Evolutionary conservation across 164 flowering plant genomes (phyloP).

Genomic region (Echeveria elegans): DNA sequence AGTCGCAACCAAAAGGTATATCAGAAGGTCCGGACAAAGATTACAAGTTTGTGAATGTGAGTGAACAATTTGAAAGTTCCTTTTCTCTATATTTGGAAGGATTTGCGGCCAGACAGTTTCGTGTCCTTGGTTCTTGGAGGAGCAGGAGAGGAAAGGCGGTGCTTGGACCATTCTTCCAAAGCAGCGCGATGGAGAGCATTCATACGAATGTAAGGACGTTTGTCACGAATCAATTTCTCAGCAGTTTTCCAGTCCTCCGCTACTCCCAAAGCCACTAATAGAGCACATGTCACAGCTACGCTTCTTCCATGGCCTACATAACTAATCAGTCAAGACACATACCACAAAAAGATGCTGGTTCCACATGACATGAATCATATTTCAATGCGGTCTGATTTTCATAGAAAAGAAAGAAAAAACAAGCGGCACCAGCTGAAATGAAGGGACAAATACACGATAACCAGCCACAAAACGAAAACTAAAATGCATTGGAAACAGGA

Average conservation of each 20-base stretch:
- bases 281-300: slow-evolving; percentile 76
- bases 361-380: neutral
- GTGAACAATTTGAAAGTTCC: neutral
- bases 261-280: slow-evolving; percentile 65
- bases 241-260: slow-evolving; percentile 83
- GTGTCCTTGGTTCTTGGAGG: slow-evolving; percentile 4
- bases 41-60: neutral
- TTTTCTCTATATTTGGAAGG: neutral
- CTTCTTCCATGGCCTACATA: slow-evolving; percentile 85
- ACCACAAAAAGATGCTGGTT: neutral
- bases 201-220: slow-evolving; percentile 60
- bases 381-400: neutral
- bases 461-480: neutral
- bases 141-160: slow-evolving; percentile 33
- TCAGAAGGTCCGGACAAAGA: neutral
- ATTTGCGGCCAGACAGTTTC: neutral
- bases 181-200: slow-evolving; percentile 64
- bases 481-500: neutral
- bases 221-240: slow-evolving; percentile 49
- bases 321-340: neutral
- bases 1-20: neutral
- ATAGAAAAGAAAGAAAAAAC: neutral
- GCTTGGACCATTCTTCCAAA: slow-evolving; percentile 82
- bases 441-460: neutral
- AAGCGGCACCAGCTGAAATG: neutral